Base-by-base conservation (phyloP, 225 moss, liverwort and hornwort genomes). In the Antitrichia curtipendula region DNA sequence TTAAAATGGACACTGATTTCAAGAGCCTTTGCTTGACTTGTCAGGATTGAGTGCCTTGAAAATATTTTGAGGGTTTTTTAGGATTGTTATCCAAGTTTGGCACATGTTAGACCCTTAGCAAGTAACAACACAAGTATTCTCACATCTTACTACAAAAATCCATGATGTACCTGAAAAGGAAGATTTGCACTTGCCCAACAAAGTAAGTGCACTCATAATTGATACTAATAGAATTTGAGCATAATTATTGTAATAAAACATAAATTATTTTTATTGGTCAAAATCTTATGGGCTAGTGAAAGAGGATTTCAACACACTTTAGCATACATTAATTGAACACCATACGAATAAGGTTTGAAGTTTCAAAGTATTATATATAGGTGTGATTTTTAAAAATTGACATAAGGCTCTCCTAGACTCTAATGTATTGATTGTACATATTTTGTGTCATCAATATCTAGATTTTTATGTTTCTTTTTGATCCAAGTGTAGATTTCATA, bases 61-160 rank as follows among this genome's bases (percentile, higher is more conserved):
- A 68, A 22, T 38, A 38, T 22, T 68, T 7, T 13, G 1, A 36
- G 0, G 65, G 7, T 8, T 13, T 0, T 8, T 0, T 12, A 6
- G 23, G 38, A 38, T 65, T 68, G n/a, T 20, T 7, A 68, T 68
- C 2, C 2, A 38, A 38, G 2, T 23, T 38, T 68, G 7, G 1
- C 4, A 7, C 2, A 22, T 22, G 6, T 12, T 0, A 64, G 0
- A 12, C 4, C 7, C 4, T 38, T n/a, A 1, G 38, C 23, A 38
- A 0, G 0, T 23, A 0, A 38, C 38, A 7, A 23, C 38, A 10
- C 1, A 0, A 0, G 4, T 38, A 7, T 2, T 36, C 36, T 20
- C 4, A n/a, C 12, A 38, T 3, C 2, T 12, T 66, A 38, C 12
- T 12, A 64, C 3, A 64, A 0, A 34, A 65, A 65, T 65, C 20